These are phyloP conservation scores for Amphicarpaea edgeworthii DNA, from an alignment of 306 rosid genomes.

Conservation along the genomic window DNA sequence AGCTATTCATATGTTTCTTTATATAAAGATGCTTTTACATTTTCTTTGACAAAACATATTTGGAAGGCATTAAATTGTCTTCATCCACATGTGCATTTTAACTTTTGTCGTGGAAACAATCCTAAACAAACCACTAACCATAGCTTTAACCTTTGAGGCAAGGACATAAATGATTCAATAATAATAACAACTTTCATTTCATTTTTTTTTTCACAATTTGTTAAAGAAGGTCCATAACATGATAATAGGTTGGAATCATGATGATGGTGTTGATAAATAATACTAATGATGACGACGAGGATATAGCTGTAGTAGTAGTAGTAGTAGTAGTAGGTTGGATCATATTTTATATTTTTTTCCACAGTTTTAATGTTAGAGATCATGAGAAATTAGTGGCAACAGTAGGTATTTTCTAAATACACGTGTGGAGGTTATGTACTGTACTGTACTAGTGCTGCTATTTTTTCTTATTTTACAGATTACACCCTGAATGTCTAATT, in stretches of 20 bases:
- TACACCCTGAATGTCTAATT: slow-evolving; percentile 25
- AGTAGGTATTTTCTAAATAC: slow-evolving; percentile 11
- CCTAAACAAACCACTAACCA: neutral
- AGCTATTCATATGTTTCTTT: neutral
- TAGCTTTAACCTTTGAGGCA: slow-evolving; percentile 1
- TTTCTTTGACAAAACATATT: neutral
- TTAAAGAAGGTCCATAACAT: neutral
- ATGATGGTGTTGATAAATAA: neutral
- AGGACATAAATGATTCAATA: neutral
- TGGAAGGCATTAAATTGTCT: neutral
- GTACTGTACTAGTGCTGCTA: too few relatives aligned
- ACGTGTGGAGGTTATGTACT: slow-evolving; percentile 35
- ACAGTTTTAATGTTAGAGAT: neutral
- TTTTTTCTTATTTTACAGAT: slow-evolving; percentile 23
- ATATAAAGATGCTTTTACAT: neutral
- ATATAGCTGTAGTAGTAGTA: neutral
- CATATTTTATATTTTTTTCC: too few relatives aligned
- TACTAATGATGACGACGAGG: neutral
- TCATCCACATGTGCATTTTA: neutral
- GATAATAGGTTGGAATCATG: neutral
- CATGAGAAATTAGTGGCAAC: neutral
- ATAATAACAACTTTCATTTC: neutral
- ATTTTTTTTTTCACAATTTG: neutral
- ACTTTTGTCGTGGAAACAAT: neutral
- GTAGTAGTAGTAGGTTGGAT: neutral